Evolutionary conservation across 176 grass and related monocot genomes (phyloP), one percentile per base, ranked within the genome.

Genomic region (Themeda triandra): DNA sequence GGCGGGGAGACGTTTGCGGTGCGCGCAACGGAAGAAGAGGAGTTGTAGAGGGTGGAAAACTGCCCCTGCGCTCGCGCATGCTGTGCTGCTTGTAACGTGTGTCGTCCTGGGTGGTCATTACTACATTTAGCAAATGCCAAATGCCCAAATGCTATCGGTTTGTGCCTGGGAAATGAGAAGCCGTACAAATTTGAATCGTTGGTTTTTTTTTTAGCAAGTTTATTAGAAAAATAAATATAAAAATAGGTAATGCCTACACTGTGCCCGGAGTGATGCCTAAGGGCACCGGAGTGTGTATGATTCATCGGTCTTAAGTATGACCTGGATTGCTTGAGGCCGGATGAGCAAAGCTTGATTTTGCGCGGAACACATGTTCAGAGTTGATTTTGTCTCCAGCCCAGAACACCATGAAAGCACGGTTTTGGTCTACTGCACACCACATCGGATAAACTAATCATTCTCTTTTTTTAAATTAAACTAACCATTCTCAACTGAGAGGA

Each of bases 1-100:
- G 90, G 79, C 69, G 13, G 39, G 45, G 87, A 88, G 88, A 51
- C 70, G 37, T 49, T 80, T 25, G 42, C 87, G 36, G 72, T 73
- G 76, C 84, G 37, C 62, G 37, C 0, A 54, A 32, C 11, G 13
- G 67, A 73, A 36, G 75, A 78, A 8, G 73, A 82, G 10, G 12
- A 37, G 49, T 19, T 30, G 54, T 13, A 35, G 58, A 46, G 15
- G 70, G 41, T 46, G 70, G 70, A 35, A 48, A 45, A 44, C 39
- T 3, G 1, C n/a, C 29, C 32, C 28, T 33, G 42, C 28, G 40
- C n/a, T n/a, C n/a, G n/a, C 63, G 60, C 69, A 8, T 4, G 69
- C 37, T 13, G 42, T 41, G 68, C 30, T 80, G 54, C 56, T 13
- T 58, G 33, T 58, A 63, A 72, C 77, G 66, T 63, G 71, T 79